These are phyloP conservation scores for Flaveria sonorensis DNA, from an alignment of 129 eudicot genomes.

Conservation along the genomic window DNA sequence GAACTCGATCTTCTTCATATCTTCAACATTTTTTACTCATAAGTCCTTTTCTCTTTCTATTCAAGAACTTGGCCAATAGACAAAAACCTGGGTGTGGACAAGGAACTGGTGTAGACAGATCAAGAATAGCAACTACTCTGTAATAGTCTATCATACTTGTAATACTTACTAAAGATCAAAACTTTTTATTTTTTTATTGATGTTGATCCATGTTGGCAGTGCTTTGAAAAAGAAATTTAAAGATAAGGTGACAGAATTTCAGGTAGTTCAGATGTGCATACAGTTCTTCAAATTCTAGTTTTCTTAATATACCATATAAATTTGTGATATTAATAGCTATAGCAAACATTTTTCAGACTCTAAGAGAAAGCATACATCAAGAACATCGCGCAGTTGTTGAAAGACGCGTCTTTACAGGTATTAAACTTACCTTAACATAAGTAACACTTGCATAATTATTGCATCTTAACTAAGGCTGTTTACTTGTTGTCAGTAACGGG, in stretches of 20 bases:
- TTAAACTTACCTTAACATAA: slow-evolving; percentile 11
- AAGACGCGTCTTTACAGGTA: slow-evolving; percentile 84
- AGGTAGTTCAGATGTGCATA: slow-evolving; percentile 41
- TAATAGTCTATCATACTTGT: slow-evolving; percentile 32
- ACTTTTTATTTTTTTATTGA: neutral
- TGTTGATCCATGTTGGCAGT: slow-evolving; percentile 40
- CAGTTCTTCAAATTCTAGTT: slow-evolving; percentile 2
- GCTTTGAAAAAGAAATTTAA: slow-evolving; percentile 48
- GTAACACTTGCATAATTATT: neutral
- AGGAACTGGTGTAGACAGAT: slow-evolving; percentile 97
- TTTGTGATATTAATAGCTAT: slow-evolving; percentile 19
- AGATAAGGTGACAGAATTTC: slow-evolving; percentile 69
- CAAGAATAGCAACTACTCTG: slow-evolving; percentile 87
- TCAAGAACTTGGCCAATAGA: slow-evolving; percentile 69
- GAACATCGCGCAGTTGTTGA: slow-evolving; percentile 86
- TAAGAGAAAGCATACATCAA: slow-evolving; percentile 72
- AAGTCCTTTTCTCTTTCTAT: slow-evolving; percentile 13
- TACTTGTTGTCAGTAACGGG: slow-evolving; percentile 61
- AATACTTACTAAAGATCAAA: neutral
- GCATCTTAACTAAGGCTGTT: slow-evolving; percentile 9
- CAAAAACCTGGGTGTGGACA: slow-evolving; percentile 93
- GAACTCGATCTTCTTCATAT: neutral
- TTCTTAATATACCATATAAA: neutral
- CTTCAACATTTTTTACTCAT: neutral
- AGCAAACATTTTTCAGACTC: slow-evolving; percentile 47